Conservation (phyloP, 2,329 filamentous ascomycete species). For the Escovopsis weberi region DNA sequence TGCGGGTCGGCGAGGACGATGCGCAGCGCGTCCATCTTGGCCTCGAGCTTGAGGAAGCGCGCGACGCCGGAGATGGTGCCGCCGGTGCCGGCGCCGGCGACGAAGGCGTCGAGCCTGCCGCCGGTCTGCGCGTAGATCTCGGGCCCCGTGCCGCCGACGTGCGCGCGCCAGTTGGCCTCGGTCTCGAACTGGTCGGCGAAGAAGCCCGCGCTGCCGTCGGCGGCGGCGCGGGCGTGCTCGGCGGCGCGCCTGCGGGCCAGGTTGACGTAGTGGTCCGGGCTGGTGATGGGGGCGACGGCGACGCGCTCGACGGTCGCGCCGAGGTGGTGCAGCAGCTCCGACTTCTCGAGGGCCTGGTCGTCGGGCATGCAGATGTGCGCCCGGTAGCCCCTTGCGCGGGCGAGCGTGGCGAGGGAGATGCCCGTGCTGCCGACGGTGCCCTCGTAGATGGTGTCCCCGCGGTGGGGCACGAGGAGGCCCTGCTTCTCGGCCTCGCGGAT, state of each 20-base stretch:
- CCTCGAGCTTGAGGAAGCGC: slow-evolving; percentile 60
- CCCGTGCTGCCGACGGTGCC: slow-evolving; percentile 94
- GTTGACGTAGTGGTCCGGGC: slow-evolving; percentile 88
- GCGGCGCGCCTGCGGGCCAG: slow-evolving; percentile 61
- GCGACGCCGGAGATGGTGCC: slow-evolving; percentile 86
- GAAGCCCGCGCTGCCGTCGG: slow-evolving; percentile 59
- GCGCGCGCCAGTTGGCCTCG: slow-evolving; percentile 73
- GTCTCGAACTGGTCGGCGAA: slow-evolving; percentile 97
- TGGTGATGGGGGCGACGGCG: slow-evolving; percentile 82
- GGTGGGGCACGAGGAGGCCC: slow-evolving; percentile 61
- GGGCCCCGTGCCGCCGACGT: slow-evolving; percentile 70
- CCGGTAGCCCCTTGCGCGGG: slow-evolving; percentile 74
- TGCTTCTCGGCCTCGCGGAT: slow-evolving; percentile 67
- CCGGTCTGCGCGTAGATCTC: slow-evolving; percentile 73
- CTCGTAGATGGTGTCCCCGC: slow-evolving; percentile 92
- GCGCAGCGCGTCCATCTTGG: slow-evolving; percentile 41
- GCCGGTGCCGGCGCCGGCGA: slow-evolving; percentile 86
- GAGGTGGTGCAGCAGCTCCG: slow-evolving; percentile 72
- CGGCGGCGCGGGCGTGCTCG: slow-evolving; percentile 49
- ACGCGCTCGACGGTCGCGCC: slow-evolving; percentile 90
- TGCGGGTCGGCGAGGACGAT: slow-evolving; percentile 87
- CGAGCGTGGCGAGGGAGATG: slow-evolving; percentile 83
- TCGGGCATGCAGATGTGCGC: slow-evolving; percentile 97
- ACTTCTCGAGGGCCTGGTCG: slow-evolving; percentile 81
- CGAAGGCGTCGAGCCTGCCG: slow-evolving; percentile 68